Evolutionary conservation across 225 moss, liverwort and hornwort genomes (phyloP).

Genomic region (Sphagnum tenellum): DNA sequence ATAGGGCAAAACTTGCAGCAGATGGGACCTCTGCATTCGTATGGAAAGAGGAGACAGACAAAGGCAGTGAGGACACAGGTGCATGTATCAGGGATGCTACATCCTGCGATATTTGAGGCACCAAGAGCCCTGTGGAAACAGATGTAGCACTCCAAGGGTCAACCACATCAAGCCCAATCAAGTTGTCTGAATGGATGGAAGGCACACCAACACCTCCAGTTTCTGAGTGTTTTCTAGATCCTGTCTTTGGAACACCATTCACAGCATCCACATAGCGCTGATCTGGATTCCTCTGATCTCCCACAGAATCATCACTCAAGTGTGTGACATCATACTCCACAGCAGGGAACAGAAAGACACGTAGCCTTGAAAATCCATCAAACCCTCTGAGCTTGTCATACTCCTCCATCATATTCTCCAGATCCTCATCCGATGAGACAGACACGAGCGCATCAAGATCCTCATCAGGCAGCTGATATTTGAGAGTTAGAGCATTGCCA

Average conservation of each 20-base stretch:
- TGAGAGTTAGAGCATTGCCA: constrained; percentile 40
- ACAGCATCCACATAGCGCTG: constrained; percentile 98
- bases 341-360: constrained; percentile 78
- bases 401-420: constrained; percentile 97
- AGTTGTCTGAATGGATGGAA: constrained; percentile 35
- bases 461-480: constrained; percentile 91
- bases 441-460: constrained; percentile 98
- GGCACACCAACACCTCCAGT: constrained; percentile 26
- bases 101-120: constrained; percentile 72
- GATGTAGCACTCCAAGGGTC: constrained; percentile 48
- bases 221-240: constrained; percentile 42
- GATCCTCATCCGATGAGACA: constrained; percentile 83
- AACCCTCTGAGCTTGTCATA: constrained; percentile 67
- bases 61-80: constrained; percentile 24
- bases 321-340: constrained; percentile 49
- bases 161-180: constrained; percentile 41
- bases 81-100: constrained; percentile 53
- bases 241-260: constrained; percentile 61
- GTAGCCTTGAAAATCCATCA: constrained; percentile 68
- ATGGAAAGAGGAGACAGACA: constrained; percentile 23
- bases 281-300: constrained; percentile 66
- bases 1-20: constrained; percentile 73
- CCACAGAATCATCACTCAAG: constrained; percentile 47
- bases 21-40: constrained; percentile 25
- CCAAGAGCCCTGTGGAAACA: constrained; percentile 57